Base-by-base conservation (phyloP, 768 basidiomycete genomes). In the Hygrocybe coccinea region DNA sequence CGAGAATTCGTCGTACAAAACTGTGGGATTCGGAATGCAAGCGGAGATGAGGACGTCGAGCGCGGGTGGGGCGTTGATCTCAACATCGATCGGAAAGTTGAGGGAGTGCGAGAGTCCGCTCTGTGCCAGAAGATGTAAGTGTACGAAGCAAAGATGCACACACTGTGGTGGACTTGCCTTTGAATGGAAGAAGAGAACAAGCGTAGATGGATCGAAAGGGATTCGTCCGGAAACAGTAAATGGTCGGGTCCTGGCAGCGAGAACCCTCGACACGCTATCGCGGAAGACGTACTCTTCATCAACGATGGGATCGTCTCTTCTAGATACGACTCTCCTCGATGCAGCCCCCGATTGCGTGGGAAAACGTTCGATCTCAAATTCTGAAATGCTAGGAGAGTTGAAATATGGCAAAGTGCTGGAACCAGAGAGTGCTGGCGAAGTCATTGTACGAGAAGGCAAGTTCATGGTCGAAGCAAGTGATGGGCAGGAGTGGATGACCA, bases 41-140 rank as follows among this genome's bases (percentile, higher is more conserved):
- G 88, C 79, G 3, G 83, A 83, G 60, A 91, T 80, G 63, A 91
- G 78, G 49, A 88, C 86, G 60, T 90, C 87, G 55, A 91, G 78
- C 14, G 89, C 83, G 1, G 88, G 87, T 14, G 89, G 87, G 14
- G 83, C 79, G 65, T 82, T 83, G 62, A 86, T 82, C 59, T 85
- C 84, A 44, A 87, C 78, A 62, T 91, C 86, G 56, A 91, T 81
- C 4, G 89, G 89, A 64, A 91, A 91, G 65, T 90, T 87, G 19
- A 91, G 77, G 8, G 87, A 85, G 65, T 91, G 87, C 0, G 86
- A 84, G 57, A 88, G 86, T 33, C 86, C 88, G 57, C 83, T 84
- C 89, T 91, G 58, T 47, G 6, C 41, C n/a, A 36, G 33, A 17
- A 22, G 12, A 11, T 19, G n/a, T 6, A 47, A 24, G 17, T 8